Conservation (phyloP, 1,284 basidiomycete species). For the Ustilago crameri region DNA sequence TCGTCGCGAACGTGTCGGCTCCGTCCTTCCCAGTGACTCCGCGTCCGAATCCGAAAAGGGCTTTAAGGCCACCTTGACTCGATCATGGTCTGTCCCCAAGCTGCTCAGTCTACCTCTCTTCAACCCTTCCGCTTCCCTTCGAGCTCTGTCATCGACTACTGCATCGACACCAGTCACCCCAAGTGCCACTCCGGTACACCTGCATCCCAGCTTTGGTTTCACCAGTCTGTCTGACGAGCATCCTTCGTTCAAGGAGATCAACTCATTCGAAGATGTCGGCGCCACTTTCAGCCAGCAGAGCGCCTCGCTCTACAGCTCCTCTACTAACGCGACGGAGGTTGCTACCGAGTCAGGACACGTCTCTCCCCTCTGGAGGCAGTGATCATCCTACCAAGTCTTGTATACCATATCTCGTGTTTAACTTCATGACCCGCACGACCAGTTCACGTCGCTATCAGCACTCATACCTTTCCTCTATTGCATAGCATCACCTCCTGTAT, state of each 20-base stretch:
- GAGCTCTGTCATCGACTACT: conserved; percentile 24
- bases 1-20: conserved; percentile 28
- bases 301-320: conserved; percentile 4
- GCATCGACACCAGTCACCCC: conserved; percentile 30
- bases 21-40: conserved; percentile 12
- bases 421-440: no score
- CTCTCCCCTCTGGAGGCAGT: conserved; percentile 40
- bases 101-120: conserved; percentile 37
- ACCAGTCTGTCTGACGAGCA: conserved; percentile 9
- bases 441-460: conserved; percentile 6
- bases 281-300: conserved; percentile 14
- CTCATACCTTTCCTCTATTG: not conserved
- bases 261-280: conserved; percentile 30
- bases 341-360: conserved; percentile 9
- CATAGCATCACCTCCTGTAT: conserved; percentile 11
- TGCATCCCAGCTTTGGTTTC: conserved; percentile 30
- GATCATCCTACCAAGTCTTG: not conserved
- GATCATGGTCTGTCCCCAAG: conserved; percentile 40
- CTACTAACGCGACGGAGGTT: conserved; percentile 1
- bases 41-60: not conserved
- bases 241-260: conserved; percentile 14
- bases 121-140: conserved; percentile 29
- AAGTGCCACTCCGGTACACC: conserved; percentile 6
- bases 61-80: conserved; percentile 12
- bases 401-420: not conserved